phyloP scores from a whole-genome alignment of 495 filamentous ascomycete genomes.

The Trypethelium eluteriae region DNA sequence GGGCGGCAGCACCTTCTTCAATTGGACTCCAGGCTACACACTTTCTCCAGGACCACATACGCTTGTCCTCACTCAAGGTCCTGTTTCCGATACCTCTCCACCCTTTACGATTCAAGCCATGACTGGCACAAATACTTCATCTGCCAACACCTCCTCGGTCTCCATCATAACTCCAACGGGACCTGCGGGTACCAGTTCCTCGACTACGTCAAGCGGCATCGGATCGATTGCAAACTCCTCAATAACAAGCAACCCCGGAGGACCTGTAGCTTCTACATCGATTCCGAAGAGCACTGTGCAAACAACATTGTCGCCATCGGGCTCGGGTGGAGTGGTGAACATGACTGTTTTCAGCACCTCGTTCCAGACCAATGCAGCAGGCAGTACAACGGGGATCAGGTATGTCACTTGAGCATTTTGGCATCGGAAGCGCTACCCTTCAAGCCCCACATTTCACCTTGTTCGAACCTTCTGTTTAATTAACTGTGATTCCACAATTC shows the following conservation, averaged over 20 bases:
- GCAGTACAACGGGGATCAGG: background rate
- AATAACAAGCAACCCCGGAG: background rate
- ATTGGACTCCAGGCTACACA: constrained; percentile 39
- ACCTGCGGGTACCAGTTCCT: background rate
- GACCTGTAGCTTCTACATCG: background rate
- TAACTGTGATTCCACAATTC: background rate
- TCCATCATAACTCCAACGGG: constrained; percentile 4
- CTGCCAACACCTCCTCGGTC: background rate
- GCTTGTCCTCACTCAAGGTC: background rate
- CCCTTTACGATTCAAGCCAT: background rate
- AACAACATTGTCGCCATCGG: background rate
- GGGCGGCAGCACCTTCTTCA: background rate
- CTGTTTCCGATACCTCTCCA: constrained; percentile 1
- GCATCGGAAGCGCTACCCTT: background rate
- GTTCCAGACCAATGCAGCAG: background rate
- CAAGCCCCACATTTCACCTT: background rate
- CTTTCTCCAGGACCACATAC: constrained; percentile 34
- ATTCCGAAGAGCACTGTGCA: background rate
- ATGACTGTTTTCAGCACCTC: background rate
- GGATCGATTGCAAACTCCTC: background rate
- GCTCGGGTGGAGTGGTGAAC: background rate
- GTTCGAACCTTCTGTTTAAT: background rate
- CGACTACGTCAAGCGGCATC: background rate
- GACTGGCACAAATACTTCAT: background rate
- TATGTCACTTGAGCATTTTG: background rate